A percentile compares a stretch with the other conserved stretches of the same genome.
phyloP scores from a whole-genome alignment of 176 grass and related monocot species.

The Bothriochloa decipiens region DNA sequence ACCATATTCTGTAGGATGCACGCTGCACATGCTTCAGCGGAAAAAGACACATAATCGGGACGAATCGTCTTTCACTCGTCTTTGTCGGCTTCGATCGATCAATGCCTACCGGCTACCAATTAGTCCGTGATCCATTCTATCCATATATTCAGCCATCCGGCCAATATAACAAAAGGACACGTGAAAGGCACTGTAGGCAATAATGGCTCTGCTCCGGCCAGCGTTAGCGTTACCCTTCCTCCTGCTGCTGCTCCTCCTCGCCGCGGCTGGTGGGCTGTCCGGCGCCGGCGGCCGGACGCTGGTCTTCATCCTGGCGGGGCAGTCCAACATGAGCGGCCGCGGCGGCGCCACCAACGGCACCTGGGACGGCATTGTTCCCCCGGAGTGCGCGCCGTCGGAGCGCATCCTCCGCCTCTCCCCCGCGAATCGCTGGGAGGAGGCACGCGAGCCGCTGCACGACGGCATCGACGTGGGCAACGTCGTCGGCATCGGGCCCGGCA shows the following conservation, averaged over 20 bases:
- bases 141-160: not conserved
- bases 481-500: constrained; percentile 62
- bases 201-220: not conserved
- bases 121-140: not conserved
- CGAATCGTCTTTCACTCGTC: too few species aligned
- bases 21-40: not conserved
- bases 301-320: constrained; percentile 70
- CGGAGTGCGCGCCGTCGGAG: constrained; percentile 48
- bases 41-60: not conserved
- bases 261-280: not conserved
- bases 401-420: constrained; percentile 52
- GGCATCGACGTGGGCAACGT: constrained; percentile 65
- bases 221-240: not conserved
- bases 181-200: not conserved
- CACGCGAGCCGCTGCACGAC: constrained; percentile 70
- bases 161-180: not conserved
- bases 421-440: constrained; percentile 56
- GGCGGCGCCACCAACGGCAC: constrained; percentile 49
- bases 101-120: not conserved
- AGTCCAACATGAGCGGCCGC: constrained; percentile 83
- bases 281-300: constrained; percentile 7
- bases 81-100: not conserved
- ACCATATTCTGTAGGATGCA: too few species aligned
- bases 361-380: constrained; percentile 64
- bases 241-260: not conserved